Evolutionary conservation across 148 eudicot genomes (phyloP).

Genomic region (Pharnaceum exiguum): DNA sequence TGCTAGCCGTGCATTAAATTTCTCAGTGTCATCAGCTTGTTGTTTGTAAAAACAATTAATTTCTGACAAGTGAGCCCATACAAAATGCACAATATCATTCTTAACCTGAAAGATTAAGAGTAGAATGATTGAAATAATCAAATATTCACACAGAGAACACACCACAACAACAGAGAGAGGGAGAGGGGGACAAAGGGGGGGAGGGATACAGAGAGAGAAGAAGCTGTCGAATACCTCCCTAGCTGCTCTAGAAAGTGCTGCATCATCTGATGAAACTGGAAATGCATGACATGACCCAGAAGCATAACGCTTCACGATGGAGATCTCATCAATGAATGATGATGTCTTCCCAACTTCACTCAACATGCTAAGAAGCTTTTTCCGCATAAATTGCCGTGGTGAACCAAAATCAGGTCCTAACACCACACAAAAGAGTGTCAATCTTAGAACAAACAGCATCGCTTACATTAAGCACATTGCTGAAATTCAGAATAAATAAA

Average conservation of each 20-base stretch:
- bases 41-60: constrained; percentile 58
- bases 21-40: constrained; percentile 66
- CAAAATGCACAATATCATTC: constrained; percentile 69
- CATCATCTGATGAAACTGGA: constrained; percentile 85
- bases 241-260: constrained; percentile 61
- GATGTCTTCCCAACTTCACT: constrained; percentile 76
- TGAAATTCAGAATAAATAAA: neutral
- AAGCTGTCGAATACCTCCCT: constrained; percentile 92
- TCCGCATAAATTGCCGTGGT: constrained; percentile 56
- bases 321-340: constrained; percentile 68
- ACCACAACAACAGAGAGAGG: neutral
- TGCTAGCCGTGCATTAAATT: constrained; percentile 54
- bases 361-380: constrained; percentile 68
- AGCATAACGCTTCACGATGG: constrained; percentile 79
- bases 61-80: constrained; percentile 87
- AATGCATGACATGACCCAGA: constrained; percentile 77
- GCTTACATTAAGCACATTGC: neutral
- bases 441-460: neutral
- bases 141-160: neutral
- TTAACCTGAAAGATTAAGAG: constrained; percentile 40
- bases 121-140: neutral
- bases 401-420: constrained; percentile 86
- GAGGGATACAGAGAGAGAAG: too few species aligned
- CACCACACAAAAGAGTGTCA: constrained; percentile 1
- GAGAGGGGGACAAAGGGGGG: too few species aligned